A percentile compares a stretch with the other conserved stretches of the same genome.
These are phyloP conservation scores for Hortaea werneckii DNA, from an alignment of 2,329 filamentous ascomycete genomes.

Conservation along the genomic window DNA sequence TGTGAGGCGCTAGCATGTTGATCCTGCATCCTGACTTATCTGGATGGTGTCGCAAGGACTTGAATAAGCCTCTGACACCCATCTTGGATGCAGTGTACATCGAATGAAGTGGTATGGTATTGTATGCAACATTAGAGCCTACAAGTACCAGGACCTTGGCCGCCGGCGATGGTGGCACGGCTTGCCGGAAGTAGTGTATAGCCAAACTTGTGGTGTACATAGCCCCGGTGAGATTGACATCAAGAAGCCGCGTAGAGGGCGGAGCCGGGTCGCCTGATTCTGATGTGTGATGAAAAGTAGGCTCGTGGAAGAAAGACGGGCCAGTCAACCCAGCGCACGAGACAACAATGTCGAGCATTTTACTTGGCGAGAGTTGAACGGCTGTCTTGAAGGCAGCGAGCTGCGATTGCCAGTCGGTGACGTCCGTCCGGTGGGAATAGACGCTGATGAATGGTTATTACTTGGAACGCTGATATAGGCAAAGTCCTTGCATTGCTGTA, in stretches of 20 bases:
- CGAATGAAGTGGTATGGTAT: slow-evolving; percentile 1
- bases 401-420: slow-evolving; percentile 20
- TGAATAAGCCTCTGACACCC: slow-evolving; percentile 6
- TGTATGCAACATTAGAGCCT: slow-evolving; percentile 4
- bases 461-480: too few species aligned
- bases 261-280: neutral
- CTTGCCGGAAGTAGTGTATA: slow-evolving; percentile 3
- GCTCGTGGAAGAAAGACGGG: slow-evolving; percentile 3
- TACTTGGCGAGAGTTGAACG: slow-evolving; percentile 11
- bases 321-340: slow-evolving; percentile 16
- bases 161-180: too few species aligned
- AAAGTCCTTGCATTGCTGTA: neutral
- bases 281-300: neutral
- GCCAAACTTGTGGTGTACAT: slow-evolving; percentile 7
- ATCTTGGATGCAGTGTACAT: slow-evolving; percentile 6
- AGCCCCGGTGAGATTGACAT: slow-evolving; percentile 6
- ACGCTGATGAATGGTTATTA: neutral
- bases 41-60: neutral
- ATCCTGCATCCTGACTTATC: neutral
- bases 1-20: slow-evolving; percentile 7
- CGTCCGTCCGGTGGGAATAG: slow-evolving; percentile 21
- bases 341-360: slow-evolving; percentile 22
- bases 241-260: neutral
- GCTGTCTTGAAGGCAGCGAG: slow-evolving; percentile 22
- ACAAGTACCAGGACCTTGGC: slow-evolving; percentile 6